Evolutionary conservation across 163 green algal species (phyloP), one percentile per base, ranked within the genome.

Genomic region (Volvox carteri): DNA sequence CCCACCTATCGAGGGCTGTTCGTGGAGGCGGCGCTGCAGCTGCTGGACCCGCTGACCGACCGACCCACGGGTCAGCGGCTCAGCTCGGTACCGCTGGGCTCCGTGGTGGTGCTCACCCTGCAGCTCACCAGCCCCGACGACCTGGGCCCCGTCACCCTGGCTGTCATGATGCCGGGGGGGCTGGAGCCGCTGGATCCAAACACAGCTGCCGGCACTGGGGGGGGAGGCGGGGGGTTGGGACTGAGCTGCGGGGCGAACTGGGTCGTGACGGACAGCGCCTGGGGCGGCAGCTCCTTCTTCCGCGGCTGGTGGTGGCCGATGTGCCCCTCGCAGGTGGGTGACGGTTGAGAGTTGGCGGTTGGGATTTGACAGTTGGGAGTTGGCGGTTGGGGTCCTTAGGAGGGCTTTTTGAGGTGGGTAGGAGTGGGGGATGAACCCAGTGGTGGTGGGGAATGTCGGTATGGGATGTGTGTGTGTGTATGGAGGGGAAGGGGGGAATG

Each of bases 1-100:
- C 93, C 94, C 23, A 90, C 86, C 23, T 96, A 95, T 87, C 84
- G 92, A 14, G 93, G 94, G 14, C 60, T 96, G 5, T 93, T 88
- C 83, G 87, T 96, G 65, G 80, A 94, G 87, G 48, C 87, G 6
- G 85, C 70, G 9, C 60, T 95, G 37, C 90, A 93, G 77, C 18
- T 81, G 67, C 48, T 72, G 18, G 67, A 88, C 81, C 81, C 67
- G 25, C 23, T 39, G n/a, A 72, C 33, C 28, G 58, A 39, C 67
- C 11, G 48, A 42, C 48, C 81, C 48, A 62, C 48, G 67, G 81
- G 81, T 44, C 48, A 42, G 44, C 81, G 33, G 33, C 5, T 88
- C 18, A 25, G n/a, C 16, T 4, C 81, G 28, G 67, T 88, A 67
- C 67, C 65, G 23, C 81, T 88, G 35, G 81, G 73, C 35, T 80